Evolutionary conservation across 1,139 yeast species (phyloP).

Genomic region (Nakaseomyces kungkrabaensis): DNA sequence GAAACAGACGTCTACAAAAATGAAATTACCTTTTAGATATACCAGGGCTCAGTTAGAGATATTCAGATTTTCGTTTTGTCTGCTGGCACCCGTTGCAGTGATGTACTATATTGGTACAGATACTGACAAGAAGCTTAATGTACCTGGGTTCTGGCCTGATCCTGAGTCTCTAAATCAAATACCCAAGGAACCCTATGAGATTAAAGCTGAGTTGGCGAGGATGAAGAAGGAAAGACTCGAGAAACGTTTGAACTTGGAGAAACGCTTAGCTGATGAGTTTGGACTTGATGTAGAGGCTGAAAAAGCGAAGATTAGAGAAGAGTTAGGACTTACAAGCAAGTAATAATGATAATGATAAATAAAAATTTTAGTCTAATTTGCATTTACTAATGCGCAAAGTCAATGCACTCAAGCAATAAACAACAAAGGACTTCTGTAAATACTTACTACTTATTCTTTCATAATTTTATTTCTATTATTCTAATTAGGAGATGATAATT

Average conservation of each 20-base stretch:
- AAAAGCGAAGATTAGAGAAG: slow-evolving; percentile 28
- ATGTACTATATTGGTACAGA: slow-evolving; percentile 91
- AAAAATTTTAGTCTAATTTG: background rate
- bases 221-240: slow-evolving; percentile 67
- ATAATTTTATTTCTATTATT: too few relatives aligned
- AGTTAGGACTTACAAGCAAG: slow-evolving; percentile 9
- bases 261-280: slow-evolving; percentile 53
- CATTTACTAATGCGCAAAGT: too few relatives aligned
- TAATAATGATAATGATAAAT: background rate
- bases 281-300: slow-evolving; percentile 46
- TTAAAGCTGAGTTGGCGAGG: slow-evolving; percentile 82
- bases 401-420: background rate
- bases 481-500: background rate
- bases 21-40: slow-evolving; percentile 25
- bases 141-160: slow-evolving; percentile 98
- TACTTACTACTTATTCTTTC: too few relatives aligned
- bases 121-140: slow-evolving; percentile 77
- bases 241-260: slow-evolving; percentile 65
- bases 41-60: slow-evolving; percentile 59
- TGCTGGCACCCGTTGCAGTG: slow-evolving; percentile 74
- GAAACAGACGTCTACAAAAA: background rate
- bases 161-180: slow-evolving; percentile 83
- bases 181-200: slow-evolving; percentile 88
- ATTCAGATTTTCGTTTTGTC: slow-evolving; percentile 71
- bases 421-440: background rate